Base-by-base conservation (phyloP, 192 early-diverging fungal genomes). In the Cladochytrium replicatum region DNA sequence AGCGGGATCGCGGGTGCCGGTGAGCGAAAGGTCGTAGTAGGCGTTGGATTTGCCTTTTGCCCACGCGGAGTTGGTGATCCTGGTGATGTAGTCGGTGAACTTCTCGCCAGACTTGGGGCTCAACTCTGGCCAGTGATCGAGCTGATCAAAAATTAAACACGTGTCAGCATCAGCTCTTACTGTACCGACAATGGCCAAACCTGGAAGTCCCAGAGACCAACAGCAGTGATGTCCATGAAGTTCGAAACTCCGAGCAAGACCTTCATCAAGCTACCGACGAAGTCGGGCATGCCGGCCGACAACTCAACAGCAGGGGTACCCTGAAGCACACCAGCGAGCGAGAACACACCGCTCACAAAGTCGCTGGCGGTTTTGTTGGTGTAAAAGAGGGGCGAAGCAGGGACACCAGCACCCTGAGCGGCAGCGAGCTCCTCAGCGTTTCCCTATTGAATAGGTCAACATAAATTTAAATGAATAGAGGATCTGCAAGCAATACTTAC, bases 71-170 rank as follows among this genome's bases (percentile, higher is more conserved):
- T 7, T 8, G 27, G 6, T 41, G 34, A 60, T 21, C 29, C 58
- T 41, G 11, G 42, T 21, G 1, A 60, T 31, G 34, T 46, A 60
- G 19, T 6, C 19, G 1, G 13, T 6, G 29, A 60, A 46, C 0
- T 6, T 21, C 31, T 60, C 58, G 51, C 19, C 25, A 9, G 44
- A 4, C 2, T 6, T 25, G 2, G 29, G 58, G 22, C 37, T 39
- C 6, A 60, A 27, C 8, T 46, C 51, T n/a, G n/a, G n/a, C 43
- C 51, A 54, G 44, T 60, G 58, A 5, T 39, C 50, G 11, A 60
- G 51, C 43, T n/a, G n/a, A n/a, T n/a, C n/a, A n/a, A n/a, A n/a
- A n/a, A n/a, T n/a, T n/a, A n/a, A n/a, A n/a, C n/a, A n/a, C n/a
- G n/a, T n/a, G n/a, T n/a, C n/a, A n/a, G n/a, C n/a, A n/a, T n/a